Evolutionary conservation across 257 asterid species (phyloP).

Genomic region (Solanum clarkiae): DNA sequence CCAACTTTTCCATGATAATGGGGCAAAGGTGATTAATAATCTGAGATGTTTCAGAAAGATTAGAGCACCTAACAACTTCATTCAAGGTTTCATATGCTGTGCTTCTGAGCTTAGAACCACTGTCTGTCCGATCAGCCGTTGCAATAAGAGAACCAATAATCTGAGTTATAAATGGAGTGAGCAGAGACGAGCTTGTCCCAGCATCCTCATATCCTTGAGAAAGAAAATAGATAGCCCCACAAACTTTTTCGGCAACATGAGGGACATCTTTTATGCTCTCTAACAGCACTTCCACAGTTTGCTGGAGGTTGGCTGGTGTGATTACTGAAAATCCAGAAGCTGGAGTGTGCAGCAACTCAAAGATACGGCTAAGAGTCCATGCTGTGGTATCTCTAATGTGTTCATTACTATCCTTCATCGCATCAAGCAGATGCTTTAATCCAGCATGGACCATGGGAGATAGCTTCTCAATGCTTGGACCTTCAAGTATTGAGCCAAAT

Average conservation of each 20-base stretch:
- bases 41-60: constrained; percentile 52
- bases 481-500: constrained; percentile 86
- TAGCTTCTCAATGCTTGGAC: constrained; percentile 66
- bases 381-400: constrained; percentile 87
- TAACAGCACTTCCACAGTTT: constrained; percentile 43
- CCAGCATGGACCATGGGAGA: constrained; percentile 75
- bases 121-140: constrained; percentile 64
- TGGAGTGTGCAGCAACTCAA: constrained; percentile 68
- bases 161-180: constrained; percentile 55
- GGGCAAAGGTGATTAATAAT: constrained; percentile 57
- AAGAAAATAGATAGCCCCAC: constrained; percentile 77
- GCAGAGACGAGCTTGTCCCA: constrained; percentile 51
- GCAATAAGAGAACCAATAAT: constrained; percentile 39
- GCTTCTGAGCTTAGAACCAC: constrained; percentile 60
- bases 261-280: constrained; percentile 62
- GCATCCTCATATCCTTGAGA: constrained; percentile 85
- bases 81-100: constrained; percentile 72
- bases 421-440: constrained; percentile 54
- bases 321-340: constrained; percentile 52
- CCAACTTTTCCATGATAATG: constrained; percentile 58
- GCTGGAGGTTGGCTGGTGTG: constrained; percentile 50
- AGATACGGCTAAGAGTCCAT: constrained; percentile 89
- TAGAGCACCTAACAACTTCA: constrained; percentile 65
- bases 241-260: constrained; percentile 69
- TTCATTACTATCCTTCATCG: constrained; percentile 63